Percentiles rank a stretch among this genome's conserved stretches.
phyloP scores from a whole-genome alignment of 805 yeast genomes.

The Priceomyces medius region DNA sequence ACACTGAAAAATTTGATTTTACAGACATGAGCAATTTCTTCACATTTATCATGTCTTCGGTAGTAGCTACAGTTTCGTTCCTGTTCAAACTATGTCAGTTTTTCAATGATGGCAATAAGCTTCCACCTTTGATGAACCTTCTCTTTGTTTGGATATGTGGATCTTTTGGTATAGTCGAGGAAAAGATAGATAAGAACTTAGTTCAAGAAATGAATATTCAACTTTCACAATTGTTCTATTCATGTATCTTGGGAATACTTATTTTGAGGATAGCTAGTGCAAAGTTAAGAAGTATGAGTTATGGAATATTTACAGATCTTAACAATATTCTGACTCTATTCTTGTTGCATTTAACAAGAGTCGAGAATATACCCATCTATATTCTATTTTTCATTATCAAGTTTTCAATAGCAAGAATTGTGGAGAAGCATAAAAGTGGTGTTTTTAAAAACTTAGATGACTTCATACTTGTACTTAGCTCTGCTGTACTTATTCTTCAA shows the following conservation, averaged over 20 bases:
- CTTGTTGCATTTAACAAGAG: conserved; percentile 55
- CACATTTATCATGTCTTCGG: conserved; percentile 47
- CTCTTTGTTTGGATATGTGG: conserved; percentile 29
- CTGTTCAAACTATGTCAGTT: conserved; percentile 57
- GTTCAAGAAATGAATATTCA: conserved; percentile 24
- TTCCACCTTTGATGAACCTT: conserved; percentile 42
- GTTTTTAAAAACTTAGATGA: conserved; percentile 14
- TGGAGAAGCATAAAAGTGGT: conserved; percentile 7
- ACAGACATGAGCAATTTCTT: conserved; percentile 26
- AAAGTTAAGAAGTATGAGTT: conserved; percentile 19
- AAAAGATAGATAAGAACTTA: conserved; percentile 15
- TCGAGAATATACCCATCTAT: conserved; percentile 56
- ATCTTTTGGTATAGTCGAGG: conserved; percentile 24
- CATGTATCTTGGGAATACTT: conserved; percentile 28
- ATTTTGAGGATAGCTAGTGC: conserved; percentile 28
- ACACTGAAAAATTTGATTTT: conserved; percentile 7
- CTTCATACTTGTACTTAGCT: conserved; percentile 22
- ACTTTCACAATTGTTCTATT: conserved; percentile 24
- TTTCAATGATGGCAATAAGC: conserved; percentile 50
- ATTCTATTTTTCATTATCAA: conserved; percentile 33
- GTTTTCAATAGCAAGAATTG: conserved; percentile 15
- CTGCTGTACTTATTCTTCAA: conserved; percentile 56
- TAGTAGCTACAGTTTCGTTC: conserved; percentile 45
- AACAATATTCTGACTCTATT: conserved; percentile 37
- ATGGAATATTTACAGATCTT: conserved; percentile 34